Evolutionary conservation across 306 rosid species (phyloP).

Genomic region (Dryas drummondii): DNA sequence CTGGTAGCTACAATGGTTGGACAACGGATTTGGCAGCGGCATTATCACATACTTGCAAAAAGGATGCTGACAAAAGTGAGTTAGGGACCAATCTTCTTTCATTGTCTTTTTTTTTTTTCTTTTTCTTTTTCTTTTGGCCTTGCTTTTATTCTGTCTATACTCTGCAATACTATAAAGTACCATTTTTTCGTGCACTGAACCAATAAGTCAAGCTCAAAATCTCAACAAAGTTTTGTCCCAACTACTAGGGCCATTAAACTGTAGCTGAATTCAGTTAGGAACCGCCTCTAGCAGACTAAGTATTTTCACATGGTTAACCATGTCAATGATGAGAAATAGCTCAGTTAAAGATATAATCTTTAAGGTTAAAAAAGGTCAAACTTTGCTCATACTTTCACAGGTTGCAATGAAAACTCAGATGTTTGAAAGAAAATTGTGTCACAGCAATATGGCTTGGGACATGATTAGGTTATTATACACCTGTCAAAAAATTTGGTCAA

Average conservation of each 20-base stretch:
- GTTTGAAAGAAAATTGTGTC: not conserved
- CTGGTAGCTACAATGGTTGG: conserved; percentile 99
- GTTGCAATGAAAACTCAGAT: not conserved
- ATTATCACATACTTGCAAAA: conserved; percentile 96
- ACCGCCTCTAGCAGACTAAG: conserved; percentile 9
- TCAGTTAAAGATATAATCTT: not conserved
- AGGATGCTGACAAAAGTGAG: conserved; percentile 96
- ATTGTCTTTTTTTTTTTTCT: not conserved
- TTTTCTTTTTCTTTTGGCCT: not conserved
- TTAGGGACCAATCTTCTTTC: conserved; percentile 18
- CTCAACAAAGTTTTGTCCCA: not conserved
- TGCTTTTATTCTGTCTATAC: conserved; percentile 7
- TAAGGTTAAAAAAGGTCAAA: not conserved
- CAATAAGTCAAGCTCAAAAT: conserved; percentile 9
- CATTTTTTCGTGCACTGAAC: conserved; percentile 9
- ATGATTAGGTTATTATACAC: not conserved
- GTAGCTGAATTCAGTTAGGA: conserved; percentile 9
- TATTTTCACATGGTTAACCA: not conserved
- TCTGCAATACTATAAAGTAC: conserved; percentile 17
- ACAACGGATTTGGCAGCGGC: conserved; percentile 98
- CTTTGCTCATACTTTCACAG: not conserved
- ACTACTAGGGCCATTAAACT: conserved; percentile 8
- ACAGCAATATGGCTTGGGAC: not conserved
- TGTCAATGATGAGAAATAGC: conserved; percentile 10
- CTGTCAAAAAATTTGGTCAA: not conserved